A percentile compares a stretch with the other conserved stretches of the same genome.
These are phyloP conservation scores for Telfairia occidentalis DNA, from an alignment of 331 rosid species.

Conservation along the genomic window DNA sequence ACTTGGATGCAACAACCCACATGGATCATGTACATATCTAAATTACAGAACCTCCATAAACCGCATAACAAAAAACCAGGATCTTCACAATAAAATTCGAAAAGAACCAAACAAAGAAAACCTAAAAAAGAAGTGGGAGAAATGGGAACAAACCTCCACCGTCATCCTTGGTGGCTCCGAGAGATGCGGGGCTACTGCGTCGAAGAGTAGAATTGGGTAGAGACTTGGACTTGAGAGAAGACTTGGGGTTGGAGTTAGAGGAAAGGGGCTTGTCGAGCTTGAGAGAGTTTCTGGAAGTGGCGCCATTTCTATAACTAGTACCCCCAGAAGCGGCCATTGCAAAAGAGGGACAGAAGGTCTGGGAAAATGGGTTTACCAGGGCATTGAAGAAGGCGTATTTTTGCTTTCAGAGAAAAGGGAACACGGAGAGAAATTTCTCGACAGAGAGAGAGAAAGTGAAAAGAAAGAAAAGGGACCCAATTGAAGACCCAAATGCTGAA, in stretches of 20 bases:
- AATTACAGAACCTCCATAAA: background rate
- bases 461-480: slow-evolving; percentile 7
- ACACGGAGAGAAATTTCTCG: background rate
- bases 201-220: slow-evolving; percentile 47
- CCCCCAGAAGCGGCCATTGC: slow-evolving; percentile 74
- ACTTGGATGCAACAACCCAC: background rate
- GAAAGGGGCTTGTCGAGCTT: slow-evolving; percentile 46
- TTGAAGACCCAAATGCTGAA: slow-evolving; percentile 16
- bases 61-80: slow-evolving; percentile 14
- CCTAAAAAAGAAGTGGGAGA: background rate
- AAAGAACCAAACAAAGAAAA: background rate
- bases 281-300: slow-evolving; percentile 40
- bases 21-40: background rate
- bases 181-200: slow-evolving; percentile 60
- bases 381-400: slow-evolving; percentile 15
- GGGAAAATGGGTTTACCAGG: slow-evolving; percentile 14
- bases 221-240: slow-evolving; percentile 51
- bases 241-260: slow-evolving; percentile 39
- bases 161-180: slow-evolving; percentile 42
- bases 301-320: slow-evolving; percentile 41
- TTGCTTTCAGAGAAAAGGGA: slow-evolving; percentile 1
- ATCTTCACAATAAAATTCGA: slow-evolving; percentile 20
- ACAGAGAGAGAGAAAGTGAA: background rate
- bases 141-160: slow-evolving; percentile 41
- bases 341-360: background rate